These are phyloP conservation scores for Lophiostoma macrostomum DNA, from an alignment of 495 filamentous ascomycete genomes.

Conservation along the genomic window DNA sequence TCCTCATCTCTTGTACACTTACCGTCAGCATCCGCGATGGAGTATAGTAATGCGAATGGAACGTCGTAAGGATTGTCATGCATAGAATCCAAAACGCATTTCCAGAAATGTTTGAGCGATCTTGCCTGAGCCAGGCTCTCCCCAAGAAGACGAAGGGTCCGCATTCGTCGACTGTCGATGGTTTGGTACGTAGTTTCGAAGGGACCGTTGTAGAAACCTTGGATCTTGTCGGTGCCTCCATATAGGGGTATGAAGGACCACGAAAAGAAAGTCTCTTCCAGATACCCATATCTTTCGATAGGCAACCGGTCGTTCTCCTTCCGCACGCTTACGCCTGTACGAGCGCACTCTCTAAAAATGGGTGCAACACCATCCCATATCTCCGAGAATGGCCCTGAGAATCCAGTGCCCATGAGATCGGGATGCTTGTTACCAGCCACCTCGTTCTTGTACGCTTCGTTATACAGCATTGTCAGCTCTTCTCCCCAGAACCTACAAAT, in stretches of 20 bases:
- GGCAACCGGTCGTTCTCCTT: conserved; percentile 18
- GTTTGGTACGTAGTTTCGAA: conserved; percentile 27
- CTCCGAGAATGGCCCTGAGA: conserved; percentile 18
- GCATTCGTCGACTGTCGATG: conserved; percentile 20
- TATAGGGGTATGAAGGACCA: conserved; percentile 28
- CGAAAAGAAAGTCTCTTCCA: conserved; percentile 32
- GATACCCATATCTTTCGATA: conserved; percentile 27
- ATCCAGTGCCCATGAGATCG: conserved; percentile 20
- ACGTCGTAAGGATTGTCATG: conserved; percentile 26
- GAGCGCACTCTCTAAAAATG: conserved; percentile 23
- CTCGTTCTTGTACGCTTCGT: conserved; percentile 24
- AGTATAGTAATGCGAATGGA: conserved; percentile 29
- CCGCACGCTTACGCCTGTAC: conserved; percentile 27
- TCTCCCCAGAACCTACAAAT: conserved; percentile 34
- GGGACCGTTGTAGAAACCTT: conserved; percentile 28
- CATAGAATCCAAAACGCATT: conserved; percentile 19
- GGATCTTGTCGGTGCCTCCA: conserved; percentile 12
- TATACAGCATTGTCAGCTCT: conserved; percentile 29
- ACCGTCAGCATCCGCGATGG: conserved; percentile 35
- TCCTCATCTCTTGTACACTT: too few species aligned
- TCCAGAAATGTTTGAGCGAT: conserved; percentile 24
- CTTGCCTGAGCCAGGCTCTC: conserved; percentile 18
- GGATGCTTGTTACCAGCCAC: conserved; percentile 28
- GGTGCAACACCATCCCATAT: conserved; percentile 19
- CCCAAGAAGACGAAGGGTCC: conserved; percentile 20